Percentiles rank a stretch among this genome's conserved stretches.
Conservation (phyloP, 2,329 filamentous ascomycete genomes). For the Torrubiellomyces zombiae region DNA sequence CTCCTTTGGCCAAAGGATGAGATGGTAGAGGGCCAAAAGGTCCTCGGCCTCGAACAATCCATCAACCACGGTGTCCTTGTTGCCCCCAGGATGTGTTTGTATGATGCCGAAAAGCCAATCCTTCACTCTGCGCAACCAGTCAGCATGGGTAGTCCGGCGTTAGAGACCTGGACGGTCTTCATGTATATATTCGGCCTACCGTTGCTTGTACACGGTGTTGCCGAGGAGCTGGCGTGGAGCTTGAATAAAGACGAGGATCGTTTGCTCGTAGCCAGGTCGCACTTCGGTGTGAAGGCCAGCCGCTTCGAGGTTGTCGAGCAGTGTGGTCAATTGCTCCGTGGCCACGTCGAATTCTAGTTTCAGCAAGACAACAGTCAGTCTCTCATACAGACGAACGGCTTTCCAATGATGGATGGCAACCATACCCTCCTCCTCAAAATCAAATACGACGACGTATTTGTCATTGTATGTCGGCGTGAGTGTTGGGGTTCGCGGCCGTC, state of each 20-base stretch:
- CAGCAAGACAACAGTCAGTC: background rate
- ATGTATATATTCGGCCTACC: no score
- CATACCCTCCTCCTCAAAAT: constrained; percentile 19
- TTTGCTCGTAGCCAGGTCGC: constrained; percentile 51
- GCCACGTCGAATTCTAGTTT: constrained; percentile 18
- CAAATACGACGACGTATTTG: constrained; percentile 22
- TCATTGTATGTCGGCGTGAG: constrained; percentile 2
- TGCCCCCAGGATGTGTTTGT: constrained; percentile 41
- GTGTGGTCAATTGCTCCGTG: constrained; percentile 17
- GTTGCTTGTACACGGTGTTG: constrained; percentile 49
- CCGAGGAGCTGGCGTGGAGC: constrained; percentile 46
- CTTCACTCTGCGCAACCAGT: constrained; percentile 35
- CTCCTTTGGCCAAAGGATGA: constrained; percentile 40
- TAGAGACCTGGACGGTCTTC: constrained; percentile 1
- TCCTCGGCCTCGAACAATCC: constrained; percentile 44
- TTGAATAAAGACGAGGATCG: constrained; percentile 50
- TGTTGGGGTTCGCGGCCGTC: background rate
- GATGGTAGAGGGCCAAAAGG: constrained; percentile 52
- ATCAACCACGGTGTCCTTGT: constrained; percentile 35
- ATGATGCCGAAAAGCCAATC: constrained; percentile 62
- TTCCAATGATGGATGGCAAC: no score
- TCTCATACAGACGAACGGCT: background rate
- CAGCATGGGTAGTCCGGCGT: background rate
- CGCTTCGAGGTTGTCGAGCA: constrained; percentile 41
- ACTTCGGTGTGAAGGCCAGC: constrained; percentile 55